Base-by-base conservation (phyloP, 2,329 filamentous ascomycete genomes). In the Didymella glomerata region DNA sequence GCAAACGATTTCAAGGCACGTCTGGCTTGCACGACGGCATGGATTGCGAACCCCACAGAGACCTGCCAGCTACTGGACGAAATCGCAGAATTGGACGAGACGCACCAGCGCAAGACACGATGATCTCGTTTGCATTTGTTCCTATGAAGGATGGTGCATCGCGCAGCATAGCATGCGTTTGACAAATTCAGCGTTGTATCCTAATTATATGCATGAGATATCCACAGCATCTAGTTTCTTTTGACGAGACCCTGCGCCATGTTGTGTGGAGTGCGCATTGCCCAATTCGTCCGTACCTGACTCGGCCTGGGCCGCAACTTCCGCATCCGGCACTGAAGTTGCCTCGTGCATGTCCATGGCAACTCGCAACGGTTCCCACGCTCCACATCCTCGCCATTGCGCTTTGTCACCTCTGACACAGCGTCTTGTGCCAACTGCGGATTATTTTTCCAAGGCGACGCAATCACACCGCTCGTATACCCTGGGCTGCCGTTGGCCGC, bases 1-100 rank as follows among this genome's bases (percentile, higher is more conserved):
- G 92, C 93, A 16, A 99, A 99, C 78, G 95, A 99, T 78, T 99
- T 98, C 82, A 97, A 97, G 81, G 95, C 94, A 8, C 84, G 94
- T 28, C 86, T 93, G 69, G 93, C 96, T 20, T 95, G 92, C 32
- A 97, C 94, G 0, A 98, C 95, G 22, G 93, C 94, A 1, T 99
- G 95, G 95, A 96, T 99, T 66, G 94, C 95, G 1, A 97, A 87
- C 73, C 95, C 95, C 0, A 83, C 85, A 0, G 95, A 99, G 83
- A 99, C 95, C 28, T 92, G 97, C 38, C 88, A 91, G 68, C 78
- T 98, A 69, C 79, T 99, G 61, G 93, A 97, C 71, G 95, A 98
- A 81, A 81, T 97, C 73, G 83, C 71, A 13, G 77, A 79, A 52
- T 54, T 79, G 63, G 76, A 78, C 54, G 74, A 75, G 64, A 70